Evolutionary conservation across 139 green algal genomes (phyloP), one percentile per base, ranked within the genome.

Genomic region (Chlorella sp.): DNA sequence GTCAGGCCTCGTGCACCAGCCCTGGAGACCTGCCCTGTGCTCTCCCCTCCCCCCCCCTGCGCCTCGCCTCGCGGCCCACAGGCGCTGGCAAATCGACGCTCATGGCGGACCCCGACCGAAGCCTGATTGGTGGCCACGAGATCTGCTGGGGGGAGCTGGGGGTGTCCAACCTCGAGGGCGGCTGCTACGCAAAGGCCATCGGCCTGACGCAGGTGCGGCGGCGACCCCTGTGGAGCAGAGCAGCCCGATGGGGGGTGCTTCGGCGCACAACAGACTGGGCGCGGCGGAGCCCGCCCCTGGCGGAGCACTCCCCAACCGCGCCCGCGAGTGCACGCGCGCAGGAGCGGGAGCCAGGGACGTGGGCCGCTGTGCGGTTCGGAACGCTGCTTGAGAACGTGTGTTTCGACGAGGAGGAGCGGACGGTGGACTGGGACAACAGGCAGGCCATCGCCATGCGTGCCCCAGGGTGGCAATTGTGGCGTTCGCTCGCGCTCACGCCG

Each of bases 111-210:
- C 90, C 89, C 5, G 66, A 74, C 5, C 83, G 95, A 14, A 87
- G 87, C 2, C 83, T 98, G 40, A 94, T 98, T 59, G 95, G 93
- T 14, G 95, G 98, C 67, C 94, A 98, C 68, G 94, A 98, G 87
- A 93, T 98, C 87, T 91, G 90, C 80, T 98, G 95, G 94, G 82
- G 76, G n/a, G 78, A 93, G 63, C 74, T 90, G 12, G 94, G 94
- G 63, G 91, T 97, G 42, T 95, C 94, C 85, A 97, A 98, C 88
- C 93, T 98, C 51, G 94, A 98, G 90, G 94, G 94, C 23, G 94
- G 94, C 69, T 98, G 94, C 87, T 98, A 98, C 67, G 94, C 93
- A 76, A 98, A 98, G 91, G 92, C 78, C 88, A 98, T 98, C 50
- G 86, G 88, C 23, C 84, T 97, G 38, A 88, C 87, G 73, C 68